These are phyloP conservation scores for Gnaphalium uliginosum DNA, from an alignment of 129 eudicot species.

Conservation along the genomic window DNA sequence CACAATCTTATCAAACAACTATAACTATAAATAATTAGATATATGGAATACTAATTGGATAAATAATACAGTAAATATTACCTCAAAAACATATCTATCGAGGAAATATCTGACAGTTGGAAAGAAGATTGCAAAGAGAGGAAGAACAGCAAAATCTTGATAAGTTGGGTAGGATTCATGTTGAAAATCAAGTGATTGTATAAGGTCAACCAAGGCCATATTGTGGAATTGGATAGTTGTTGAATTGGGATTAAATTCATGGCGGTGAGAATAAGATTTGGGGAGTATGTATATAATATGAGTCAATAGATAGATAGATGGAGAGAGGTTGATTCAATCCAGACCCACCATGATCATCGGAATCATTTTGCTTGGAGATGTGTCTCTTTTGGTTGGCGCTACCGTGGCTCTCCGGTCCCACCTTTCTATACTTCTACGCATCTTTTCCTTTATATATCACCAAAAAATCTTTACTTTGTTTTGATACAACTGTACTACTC, in stretches of 20 bases:
- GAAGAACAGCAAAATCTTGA: slow-evolving; percentile 43
- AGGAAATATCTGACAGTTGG: slow-evolving; percentile 35
- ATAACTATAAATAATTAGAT: not conserved
- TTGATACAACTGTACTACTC: too few relatives aligned
- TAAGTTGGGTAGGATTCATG: slow-evolving; percentile 40
- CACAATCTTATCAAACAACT: not conserved
- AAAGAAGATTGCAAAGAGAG: slow-evolving; percentile 41
- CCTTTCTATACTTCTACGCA: too few relatives aligned
- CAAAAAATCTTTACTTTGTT: too few relatives aligned
- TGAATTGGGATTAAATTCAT: slow-evolving; percentile 9
- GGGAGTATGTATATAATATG: slow-evolving; percentile 6
- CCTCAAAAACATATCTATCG: slow-evolving; percentile 46
- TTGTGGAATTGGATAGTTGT: not conserved
- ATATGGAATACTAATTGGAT: not conserved
- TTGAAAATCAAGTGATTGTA: slow-evolving; percentile 30
- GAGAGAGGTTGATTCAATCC: not conserved
- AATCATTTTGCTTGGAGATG: slow-evolving; percentile 4
- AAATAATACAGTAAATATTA: not conserved
- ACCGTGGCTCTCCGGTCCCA: too few relatives aligned
- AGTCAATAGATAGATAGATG: not conserved
- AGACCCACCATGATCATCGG: slow-evolving; percentile 5
- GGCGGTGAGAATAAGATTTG: not conserved
- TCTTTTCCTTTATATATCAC: too few relatives aligned
- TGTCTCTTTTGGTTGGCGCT: not conserved
- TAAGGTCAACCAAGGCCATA: slow-evolving; percentile 26